phyloP scores from a whole-genome alignment of 306 rosid genomes.

The Prunus fruticosa region DNA sequence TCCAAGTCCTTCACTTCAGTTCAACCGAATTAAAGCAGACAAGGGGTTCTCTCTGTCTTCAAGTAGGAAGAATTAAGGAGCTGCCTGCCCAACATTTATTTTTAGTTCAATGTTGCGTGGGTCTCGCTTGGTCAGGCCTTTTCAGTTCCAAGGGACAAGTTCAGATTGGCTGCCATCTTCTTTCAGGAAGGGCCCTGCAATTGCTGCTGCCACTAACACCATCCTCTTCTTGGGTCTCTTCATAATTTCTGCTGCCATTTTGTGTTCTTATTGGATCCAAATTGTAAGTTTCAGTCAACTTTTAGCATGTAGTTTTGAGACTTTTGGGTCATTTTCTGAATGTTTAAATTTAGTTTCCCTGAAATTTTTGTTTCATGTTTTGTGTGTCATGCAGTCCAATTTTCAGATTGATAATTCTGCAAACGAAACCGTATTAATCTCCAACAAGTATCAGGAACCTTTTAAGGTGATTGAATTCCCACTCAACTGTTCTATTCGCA shows the following conservation, averaged over 20 bases:
- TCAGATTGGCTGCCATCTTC: conserved; percentile 16
- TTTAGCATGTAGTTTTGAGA: no score
- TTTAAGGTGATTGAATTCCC: conserved; percentile 14
- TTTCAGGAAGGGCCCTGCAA: conserved; percentile 13
- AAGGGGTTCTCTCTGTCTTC: not conserved
- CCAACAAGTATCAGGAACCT: not conserved
- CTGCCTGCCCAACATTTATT: not conserved
- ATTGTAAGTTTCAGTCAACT: conserved; percentile 19
- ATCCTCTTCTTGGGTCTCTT: conserved; percentile 32
- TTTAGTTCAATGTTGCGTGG: conserved; percentile 4
- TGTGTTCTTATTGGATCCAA: conserved; percentile 21
- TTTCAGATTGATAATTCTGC: not conserved
- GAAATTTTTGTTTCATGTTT: not conserved
- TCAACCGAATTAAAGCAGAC: not conserved
- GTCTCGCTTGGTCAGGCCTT: conserved; percentile 5
- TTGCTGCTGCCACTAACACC: conserved; percentile 14
- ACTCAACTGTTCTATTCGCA: conserved; percentile 28
- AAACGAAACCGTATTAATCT: conserved; percentile 10
- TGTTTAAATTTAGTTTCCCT: not conserved
- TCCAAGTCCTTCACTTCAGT: not conserved
- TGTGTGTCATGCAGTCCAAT: conserved; percentile 24
- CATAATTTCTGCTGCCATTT: conserved; percentile 22
- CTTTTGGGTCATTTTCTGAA: not conserved
- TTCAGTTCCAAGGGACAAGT: not conserved
- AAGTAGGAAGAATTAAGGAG: not conserved